phyloP scores from a whole-genome alignment of 2,329 filamentous ascomycete species.

The Epichloe hybrida region DNA sequence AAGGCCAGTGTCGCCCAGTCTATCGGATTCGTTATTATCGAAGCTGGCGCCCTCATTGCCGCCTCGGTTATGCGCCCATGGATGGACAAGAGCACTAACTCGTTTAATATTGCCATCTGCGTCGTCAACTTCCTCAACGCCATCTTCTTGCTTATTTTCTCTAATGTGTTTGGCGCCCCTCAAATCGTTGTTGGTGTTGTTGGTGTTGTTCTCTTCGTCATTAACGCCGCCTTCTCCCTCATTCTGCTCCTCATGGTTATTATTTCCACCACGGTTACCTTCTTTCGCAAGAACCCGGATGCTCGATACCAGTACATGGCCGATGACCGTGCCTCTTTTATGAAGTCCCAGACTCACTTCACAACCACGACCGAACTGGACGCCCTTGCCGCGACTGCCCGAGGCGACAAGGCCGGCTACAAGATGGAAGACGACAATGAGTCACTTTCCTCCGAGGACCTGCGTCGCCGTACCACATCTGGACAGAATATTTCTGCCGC shows the following conservation, averaged over 20 bases:
- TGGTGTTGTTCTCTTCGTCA: slow-evolving; percentile 77
- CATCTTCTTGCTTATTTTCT: slow-evolving; percentile 82
- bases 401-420: slow-evolving; percentile 58
- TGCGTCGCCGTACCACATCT: slow-evolving; percentile 22
- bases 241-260: slow-evolving; percentile 70
- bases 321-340: slow-evolving; percentile 90
- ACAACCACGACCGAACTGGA: slow-evolving; percentile 71
- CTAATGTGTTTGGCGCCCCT: slow-evolving; percentile 72
- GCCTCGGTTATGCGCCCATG: slow-evolving; percentile 75
- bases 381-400: slow-evolving; percentile 75
- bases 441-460: slow-evolving; percentile 24
- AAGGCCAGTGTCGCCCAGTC: slow-evolving; percentile 58
- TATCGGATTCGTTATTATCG: slow-evolving; percentile 69
- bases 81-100: slow-evolving; percentile 99
- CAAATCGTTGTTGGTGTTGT: slow-evolving; percentile 74
- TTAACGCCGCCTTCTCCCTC: slow-evolving; percentile 73
- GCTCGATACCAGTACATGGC: slow-evolving; percentile 93
- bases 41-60: slow-evolving; percentile 62
- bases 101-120: slow-evolving; percentile 87
- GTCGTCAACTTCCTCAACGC: slow-evolving; percentile 83
- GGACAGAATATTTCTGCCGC: slow-evolving; percentile 12
- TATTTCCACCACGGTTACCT: slow-evolving; percentile 48
- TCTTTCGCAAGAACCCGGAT: slow-evolving; percentile 88
- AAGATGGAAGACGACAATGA: slow-evolving; percentile 30
- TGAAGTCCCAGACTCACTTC: slow-evolving; percentile 85